Base-by-base conservation (phyloP, 108 stramenopile genomes). In the Nitzschia palea region DNA sequence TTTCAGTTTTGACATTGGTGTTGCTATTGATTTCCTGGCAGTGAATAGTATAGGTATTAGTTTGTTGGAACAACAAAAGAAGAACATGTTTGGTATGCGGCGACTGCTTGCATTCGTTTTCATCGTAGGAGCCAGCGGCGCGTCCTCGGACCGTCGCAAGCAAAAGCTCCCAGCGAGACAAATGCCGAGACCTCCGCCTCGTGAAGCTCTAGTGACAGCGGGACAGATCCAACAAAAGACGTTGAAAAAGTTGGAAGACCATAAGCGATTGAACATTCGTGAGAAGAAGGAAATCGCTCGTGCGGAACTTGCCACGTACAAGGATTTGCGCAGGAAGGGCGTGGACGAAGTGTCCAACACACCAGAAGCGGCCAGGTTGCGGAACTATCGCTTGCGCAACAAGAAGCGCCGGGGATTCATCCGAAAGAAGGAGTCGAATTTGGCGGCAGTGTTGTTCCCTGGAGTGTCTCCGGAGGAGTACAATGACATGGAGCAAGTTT, bases 401-500 rank as follows among this genome's bases (percentile, higher is more conserved):
- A 90, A 90, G 81, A 90, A 88, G 65, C 27, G 36, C 15, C 77
- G 57, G 66, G 87, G 87, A 2, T 27, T 93, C 14, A 44, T 87
- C 9, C 68, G 74, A 12, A 82, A 84, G 47, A 62, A 69, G 32
- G 78, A 87, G 36, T 70, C 73, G 6, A 61, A 59, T 36, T 51
- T 90, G 44, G 73, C 86, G 9, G 62, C 73, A 17, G 74, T 90
- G 18, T 65, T 89, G 22, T 92, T 87, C 62, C 87, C 90, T 3
- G 86, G 86, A 15, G 86, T 81, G 18, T 85, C 86, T 50, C 87
- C 87, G 34, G 84, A 89, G 48, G 83, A 86, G 52, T 90, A 82
- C 70, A 15, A 0, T 3, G 43, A 50, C 53, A 64, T 65, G 20
- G 82, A 83, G 33, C 58, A 73, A 43, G 52, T 90, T 14, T 81